These are phyloP conservation scores for Miamiensis avidus DNA, from an alignment of 169 alveolate genomes.

Conservation along the genomic window DNA sequence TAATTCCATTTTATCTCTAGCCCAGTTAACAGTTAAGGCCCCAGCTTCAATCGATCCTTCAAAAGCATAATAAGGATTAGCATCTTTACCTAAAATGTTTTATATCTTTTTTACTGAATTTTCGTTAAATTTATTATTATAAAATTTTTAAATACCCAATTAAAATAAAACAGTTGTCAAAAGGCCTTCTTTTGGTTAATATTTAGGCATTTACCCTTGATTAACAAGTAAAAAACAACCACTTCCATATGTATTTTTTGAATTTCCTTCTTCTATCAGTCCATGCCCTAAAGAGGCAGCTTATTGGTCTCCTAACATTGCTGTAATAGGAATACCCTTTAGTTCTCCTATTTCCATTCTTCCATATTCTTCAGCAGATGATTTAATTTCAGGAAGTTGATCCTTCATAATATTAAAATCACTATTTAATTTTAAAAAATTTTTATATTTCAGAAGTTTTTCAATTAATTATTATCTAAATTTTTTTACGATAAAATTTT, in stretches of 20 bases:
- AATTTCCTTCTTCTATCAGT: constrained; percentile 76
- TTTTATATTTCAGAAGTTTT: no score
- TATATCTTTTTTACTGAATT: no score
- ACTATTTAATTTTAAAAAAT: background rate
- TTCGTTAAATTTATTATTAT: no score
- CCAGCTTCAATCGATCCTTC: constrained; percentile 97
- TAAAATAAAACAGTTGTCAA: constrained; percentile 92
- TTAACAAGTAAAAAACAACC: constrained; percentile 92
- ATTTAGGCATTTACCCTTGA: constrained; percentile 85
- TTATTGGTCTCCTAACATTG: constrained; percentile 93
- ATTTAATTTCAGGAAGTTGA: constrained; percentile 55
- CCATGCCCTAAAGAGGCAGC: constrained; percentile 93
- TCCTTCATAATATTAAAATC: constrained; percentile 56
- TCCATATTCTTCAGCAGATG: constrained; percentile 54
- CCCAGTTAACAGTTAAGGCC: constrained; percentile 93
- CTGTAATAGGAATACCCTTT: constrained; percentile 83
- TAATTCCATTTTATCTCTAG: constrained; percentile 63
- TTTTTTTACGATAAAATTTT: constrained; percentile 64
- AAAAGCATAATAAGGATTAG: constrained; percentile 84
- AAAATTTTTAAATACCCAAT: constrained; percentile 25
- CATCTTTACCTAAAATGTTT: constrained; percentile 44
- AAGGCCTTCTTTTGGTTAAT: constrained; percentile 83
- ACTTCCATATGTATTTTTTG: constrained; percentile 94
- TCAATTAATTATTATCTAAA: background rate
- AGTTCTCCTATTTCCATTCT: constrained; percentile 50